A percentile compares a stretch with the other conserved stretches of the same genome.
phyloP scores from a whole-genome alignment of 495 filamentous ascomycete species.

The Monascus purpureus region DNA sequence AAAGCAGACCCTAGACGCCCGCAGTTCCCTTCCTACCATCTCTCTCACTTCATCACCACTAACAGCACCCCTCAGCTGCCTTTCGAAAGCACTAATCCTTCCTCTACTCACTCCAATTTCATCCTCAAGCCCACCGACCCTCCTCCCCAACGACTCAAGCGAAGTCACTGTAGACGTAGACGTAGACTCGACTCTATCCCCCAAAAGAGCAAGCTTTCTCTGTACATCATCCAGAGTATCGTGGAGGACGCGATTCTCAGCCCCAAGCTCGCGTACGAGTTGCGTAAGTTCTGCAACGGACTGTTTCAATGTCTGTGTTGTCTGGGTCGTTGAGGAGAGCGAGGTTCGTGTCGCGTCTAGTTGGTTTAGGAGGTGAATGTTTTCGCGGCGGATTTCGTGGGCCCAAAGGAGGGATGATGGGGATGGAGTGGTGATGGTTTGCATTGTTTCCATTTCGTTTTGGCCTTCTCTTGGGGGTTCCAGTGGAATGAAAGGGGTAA shows the following conservation, averaged over 20 bases:
- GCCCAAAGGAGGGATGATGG: constrained; percentile 17
- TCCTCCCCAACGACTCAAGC: too few relatives aligned
- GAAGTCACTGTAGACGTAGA: too few relatives aligned
- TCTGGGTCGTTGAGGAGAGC: constrained; percentile 4
- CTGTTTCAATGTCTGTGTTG: constrained; percentile 1
- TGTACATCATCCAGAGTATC: constrained; percentile 4
- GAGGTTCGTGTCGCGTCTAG: constrained; percentile 4
- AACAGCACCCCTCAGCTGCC: too few relatives aligned
- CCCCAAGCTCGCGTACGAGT: constrained; percentile 5
- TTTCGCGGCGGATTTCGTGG: constrained; percentile 20
- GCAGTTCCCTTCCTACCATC: too few relatives aligned
- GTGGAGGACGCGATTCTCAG: constrained; percentile 6
- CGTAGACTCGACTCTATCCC: too few relatives aligned
- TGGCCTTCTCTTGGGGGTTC: too few relatives aligned
- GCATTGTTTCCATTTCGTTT: not conserved
- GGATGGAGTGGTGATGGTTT: not conserved
- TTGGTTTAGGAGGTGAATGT: constrained; percentile 12
- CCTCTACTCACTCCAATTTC: too few relatives aligned
- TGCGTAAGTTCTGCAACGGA: constrained; percentile 3
- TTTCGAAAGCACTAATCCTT: too few relatives aligned
- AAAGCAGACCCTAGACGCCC: too few relatives aligned
- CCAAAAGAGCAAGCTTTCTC: too few relatives aligned
- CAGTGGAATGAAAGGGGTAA: not conserved
- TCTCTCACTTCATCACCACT: too few relatives aligned
- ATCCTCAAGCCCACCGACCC: too few relatives aligned